Evolutionary conservation across 1,284 basidiomycete genomes (phyloP), one percentile per base, ranked within the genome.

Genomic region (Leccinum subrobustum): DNA sequence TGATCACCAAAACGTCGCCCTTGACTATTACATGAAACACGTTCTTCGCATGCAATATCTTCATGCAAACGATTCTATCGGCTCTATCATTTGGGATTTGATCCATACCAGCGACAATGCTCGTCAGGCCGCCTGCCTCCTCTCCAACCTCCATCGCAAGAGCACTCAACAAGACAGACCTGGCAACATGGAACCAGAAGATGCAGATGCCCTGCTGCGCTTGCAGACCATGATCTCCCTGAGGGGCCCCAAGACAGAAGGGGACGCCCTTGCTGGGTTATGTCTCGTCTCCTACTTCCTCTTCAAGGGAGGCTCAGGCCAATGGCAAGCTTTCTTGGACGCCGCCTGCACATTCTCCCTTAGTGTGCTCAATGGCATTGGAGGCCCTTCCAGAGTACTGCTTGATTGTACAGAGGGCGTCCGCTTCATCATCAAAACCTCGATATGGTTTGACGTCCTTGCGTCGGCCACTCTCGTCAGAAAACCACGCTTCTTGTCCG

Each of bases 391-490:
- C 63, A 78, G 79, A 57, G 80, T 80, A 7, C 78, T 89, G n/a
- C 61, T 76, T 33, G 62, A 61, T 9, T 85, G 83, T 65, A 66
- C 68, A 20, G 77, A 80, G 64, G 79, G 76, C 71, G 80, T 76
- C 70, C 82, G 76, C 37, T 92, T 91, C 72, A 86, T 93, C 66
- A 81, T 92, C 73, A 89, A 89, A 72, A 89, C 89, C 25, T 85
- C 89, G 44, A 86, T 93, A 63, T 93, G 91, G 91, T 92, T 91
- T 68, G 91, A 93, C 72, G 89, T 93, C 44, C 79, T 93, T 48
- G 89, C 89, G 6, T 84, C 87, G 1, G 82, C 91, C 48, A 91
- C 90, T 6, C 84, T 83, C 25, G 78, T 83, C 64, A 69, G 80
- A 63, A 68, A 76, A 3, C 90, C 91, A 7, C 74, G 77, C 44